These are phyloP conservation scores for Penicillium verhagenii DNA, from an alignment of 495 filamentous ascomycete species.

Conservation along the genomic window DNA sequence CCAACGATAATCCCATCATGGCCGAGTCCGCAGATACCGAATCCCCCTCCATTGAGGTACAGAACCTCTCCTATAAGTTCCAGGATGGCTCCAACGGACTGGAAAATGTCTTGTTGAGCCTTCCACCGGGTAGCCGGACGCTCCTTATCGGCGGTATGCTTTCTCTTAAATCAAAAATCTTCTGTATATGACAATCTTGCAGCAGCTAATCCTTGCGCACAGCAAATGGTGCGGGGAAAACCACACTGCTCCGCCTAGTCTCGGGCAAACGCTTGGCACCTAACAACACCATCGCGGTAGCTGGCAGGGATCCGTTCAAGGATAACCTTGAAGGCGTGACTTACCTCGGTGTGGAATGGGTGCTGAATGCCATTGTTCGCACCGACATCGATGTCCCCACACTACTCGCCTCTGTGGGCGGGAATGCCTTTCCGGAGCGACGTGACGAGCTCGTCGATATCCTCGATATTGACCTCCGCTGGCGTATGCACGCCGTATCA, in stretches of 20 bases:
- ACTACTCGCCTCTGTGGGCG: constrained; percentile 81
- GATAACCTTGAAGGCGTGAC: constrained; percentile 86
- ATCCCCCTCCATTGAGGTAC: constrained; percentile 63
- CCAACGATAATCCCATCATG: constrained; percentile 11
- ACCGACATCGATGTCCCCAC: constrained; percentile 90
- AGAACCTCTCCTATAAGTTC: constrained; percentile 83
- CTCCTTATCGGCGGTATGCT: constrained; percentile 86
- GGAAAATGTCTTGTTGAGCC: constrained; percentile 62
- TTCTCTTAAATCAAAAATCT: constrained; percentile 1
- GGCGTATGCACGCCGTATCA: constrained; percentile 92
- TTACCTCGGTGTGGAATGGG: constrained; percentile 97
- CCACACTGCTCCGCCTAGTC: constrained; percentile 84
- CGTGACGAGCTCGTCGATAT: constrained; percentile 84
- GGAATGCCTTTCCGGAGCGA: constrained; percentile 73
- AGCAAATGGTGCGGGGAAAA: constrained; percentile 98
- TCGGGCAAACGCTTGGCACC: constrained; percentile 94
- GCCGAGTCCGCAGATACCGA: constrained; percentile 9
- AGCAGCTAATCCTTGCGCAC: constrained; percentile 7
- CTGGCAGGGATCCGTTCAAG: constrained; percentile 86
- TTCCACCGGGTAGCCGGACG: constrained; percentile 82
- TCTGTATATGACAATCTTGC: background rate
- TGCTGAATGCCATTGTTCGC: constrained; percentile 93
- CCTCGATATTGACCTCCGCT: constrained; percentile 85
- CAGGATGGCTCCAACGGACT: constrained; percentile 76
- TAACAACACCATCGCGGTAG: constrained; percentile 64